Conservation (phyloP, 768 basidiomycete genomes). For the Multifurca ochricompacta region DNA sequence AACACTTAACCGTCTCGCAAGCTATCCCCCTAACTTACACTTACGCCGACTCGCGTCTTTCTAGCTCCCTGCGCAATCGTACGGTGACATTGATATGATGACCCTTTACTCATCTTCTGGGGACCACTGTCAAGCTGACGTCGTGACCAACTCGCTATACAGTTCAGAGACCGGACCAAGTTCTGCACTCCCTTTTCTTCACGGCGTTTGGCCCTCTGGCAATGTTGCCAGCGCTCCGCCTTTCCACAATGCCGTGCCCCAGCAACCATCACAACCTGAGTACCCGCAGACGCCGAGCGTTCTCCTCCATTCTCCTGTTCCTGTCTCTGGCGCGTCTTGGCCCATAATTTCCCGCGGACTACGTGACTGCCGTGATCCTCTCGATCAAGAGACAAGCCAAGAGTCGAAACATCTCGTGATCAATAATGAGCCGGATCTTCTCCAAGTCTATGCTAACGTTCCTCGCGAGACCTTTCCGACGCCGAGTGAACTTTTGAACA, state of each 20-base stretch:
- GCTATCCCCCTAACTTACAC: neutral
- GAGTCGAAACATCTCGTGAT: neutral
- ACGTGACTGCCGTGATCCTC: neutral
- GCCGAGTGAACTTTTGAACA: slow-evolving; percentile 52
- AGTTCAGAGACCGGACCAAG: slow-evolving; percentile 1
- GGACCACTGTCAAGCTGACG: slow-evolving; percentile 2
- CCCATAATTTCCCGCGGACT: slow-evolving; percentile 9
- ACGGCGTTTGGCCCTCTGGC: slow-evolving; percentile 11
- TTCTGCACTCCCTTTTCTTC: slow-evolving; percentile 5
- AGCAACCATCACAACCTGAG: slow-evolving; percentile 1
- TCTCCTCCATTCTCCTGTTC: slow-evolving; percentile 19
- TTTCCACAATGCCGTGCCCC: neutral
- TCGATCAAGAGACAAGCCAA: neutral
- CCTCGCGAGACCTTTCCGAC: slow-evolving; percentile 43
- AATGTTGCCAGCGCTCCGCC: slow-evolving; percentile 1
- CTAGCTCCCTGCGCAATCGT: slow-evolving; percentile 12
- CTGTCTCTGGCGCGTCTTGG: slow-evolving; percentile 15
- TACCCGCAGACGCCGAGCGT: slow-evolving; percentile 8
- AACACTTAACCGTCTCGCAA: neutral
- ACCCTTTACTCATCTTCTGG: slow-evolving; percentile 2
- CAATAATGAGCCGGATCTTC: slow-evolving; percentile 12
- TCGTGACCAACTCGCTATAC: neutral
- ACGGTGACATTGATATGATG: slow-evolving; percentile 4
- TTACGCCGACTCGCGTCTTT: neutral
- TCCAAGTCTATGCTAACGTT: slow-evolving; percentile 21